Conservation (phyloP, 495 filamentous ascomycete genomes). For the Penicillium paradoxum region DNA sequence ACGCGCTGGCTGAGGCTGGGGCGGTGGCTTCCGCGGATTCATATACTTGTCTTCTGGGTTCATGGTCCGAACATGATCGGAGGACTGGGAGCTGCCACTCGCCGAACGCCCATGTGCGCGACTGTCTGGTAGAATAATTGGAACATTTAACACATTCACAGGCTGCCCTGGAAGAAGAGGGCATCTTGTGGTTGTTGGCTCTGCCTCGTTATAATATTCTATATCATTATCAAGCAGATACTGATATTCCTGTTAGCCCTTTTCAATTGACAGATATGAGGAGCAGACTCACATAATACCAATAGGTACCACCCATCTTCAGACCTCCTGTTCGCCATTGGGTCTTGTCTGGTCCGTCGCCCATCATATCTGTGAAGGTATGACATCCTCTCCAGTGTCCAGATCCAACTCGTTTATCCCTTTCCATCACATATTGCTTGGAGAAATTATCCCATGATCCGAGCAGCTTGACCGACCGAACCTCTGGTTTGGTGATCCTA, state of each 20-base stretch:
- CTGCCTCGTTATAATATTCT: conserved; percentile 64
- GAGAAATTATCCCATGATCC: conserved; percentile 95
- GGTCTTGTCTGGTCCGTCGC: conserved; percentile 62
- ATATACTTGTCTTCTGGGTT: conserved; percentile 72
- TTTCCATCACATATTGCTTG: conserved; percentile 69
- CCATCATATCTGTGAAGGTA: conserved; percentile 76
- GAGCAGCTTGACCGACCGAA: conserved; percentile 69
- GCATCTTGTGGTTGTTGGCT: conserved; percentile 71
- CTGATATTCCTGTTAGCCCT: conserved; percentile 37
- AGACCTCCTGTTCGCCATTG: conserved; percentile 69
- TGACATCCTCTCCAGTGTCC: conserved; percentile 83
- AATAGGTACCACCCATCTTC: conserved; percentile 90
- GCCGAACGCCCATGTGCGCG: conserved; percentile 33
- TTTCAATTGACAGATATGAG: neutral
- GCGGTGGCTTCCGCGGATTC: conserved; percentile 60
- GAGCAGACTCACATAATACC: conserved; percentile 72
- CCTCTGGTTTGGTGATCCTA: conserved; percentile 53
- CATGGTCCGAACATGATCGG: conserved; percentile 60
- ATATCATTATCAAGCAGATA: conserved; percentile 72
- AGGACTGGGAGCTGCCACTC: conserved; percentile 34
- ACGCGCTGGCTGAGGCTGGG: conserved; percentile 45
- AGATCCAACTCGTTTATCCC: conserved; percentile 61
- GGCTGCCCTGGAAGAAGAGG: conserved; percentile 82
- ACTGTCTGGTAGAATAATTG: conserved; percentile 55
- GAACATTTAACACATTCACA: conserved; percentile 77